Evolutionary conservation across 1,139 yeast species (phyloP), one percentile per base, ranked within the genome.

Genomic region (Kodamaea sp.): DNA sequence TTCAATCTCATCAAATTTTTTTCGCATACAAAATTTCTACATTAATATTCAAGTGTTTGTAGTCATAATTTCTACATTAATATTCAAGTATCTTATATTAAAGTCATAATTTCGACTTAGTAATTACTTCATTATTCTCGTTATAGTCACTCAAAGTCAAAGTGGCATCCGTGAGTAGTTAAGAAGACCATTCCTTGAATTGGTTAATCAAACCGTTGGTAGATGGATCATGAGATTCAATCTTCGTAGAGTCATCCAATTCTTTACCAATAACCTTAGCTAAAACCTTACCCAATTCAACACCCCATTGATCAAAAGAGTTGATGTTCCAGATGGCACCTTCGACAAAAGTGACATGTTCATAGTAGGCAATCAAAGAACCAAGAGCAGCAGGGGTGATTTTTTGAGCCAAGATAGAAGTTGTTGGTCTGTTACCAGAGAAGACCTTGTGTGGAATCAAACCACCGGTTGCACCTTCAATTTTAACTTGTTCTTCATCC

Each of bases 231-330:
- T 92, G 98, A 44, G 80, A 60, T 32, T 70, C 58, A 43, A 86
- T 82, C 41, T 52, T 50, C 36, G 65, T 62, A 39, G 70, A 58
- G 60, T 76, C 80, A 50, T 84, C 82, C 62, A 92, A 81, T 71
- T 92, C 96, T 56, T 78, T 77, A 54, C 95, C 94, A 60, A 92
- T 92, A 47, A 78, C 95, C 82, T 92, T 92, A 61, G 98, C 98
- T 62, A 92, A 80, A 39, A 85, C 95, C 75, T 92, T 92, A 65
- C 98, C 98, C 58, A 92, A 84, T 74, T 92, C 98, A 57, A 92
- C 98, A 69, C 98, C 98, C 96, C 97, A 92, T 77, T 92, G 98
- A 75, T 92, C 98, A 62, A 88, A 92, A 11, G 97, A 90, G 80
- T 92, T 92, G 74, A 92, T 90, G 79, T 94, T 92, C 98, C 98